Percentiles rank a stretch among this genome's conserved stretches.
phyloP scores from a whole-genome alignment of 305 asterid genomes.

The Plantago rigida region DNA sequence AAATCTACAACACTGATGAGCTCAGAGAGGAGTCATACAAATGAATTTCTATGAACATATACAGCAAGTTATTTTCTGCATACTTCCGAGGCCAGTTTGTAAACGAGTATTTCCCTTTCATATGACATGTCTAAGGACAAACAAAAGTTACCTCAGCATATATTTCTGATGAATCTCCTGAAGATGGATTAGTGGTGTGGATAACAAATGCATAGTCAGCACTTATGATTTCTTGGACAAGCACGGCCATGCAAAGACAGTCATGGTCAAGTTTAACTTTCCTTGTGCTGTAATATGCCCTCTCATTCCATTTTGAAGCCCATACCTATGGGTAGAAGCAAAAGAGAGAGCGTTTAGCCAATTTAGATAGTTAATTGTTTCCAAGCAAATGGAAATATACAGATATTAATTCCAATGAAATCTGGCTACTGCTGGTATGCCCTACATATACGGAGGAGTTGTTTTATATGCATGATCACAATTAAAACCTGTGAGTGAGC shows the following conservation, averaged over 20 bases:
- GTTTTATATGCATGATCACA: neutral
- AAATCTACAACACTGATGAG: neutral
- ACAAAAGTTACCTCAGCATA: conserved; percentile 68
- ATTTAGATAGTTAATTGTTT: conserved; percentile 7
- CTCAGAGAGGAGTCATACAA: neutral
- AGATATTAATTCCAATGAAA: neutral
- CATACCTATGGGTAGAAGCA: conserved; percentile 56
- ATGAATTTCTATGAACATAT: neutral
- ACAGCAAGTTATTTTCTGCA: neutral
- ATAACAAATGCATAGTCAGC: conserved; percentile 99
- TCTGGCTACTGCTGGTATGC: neutral
- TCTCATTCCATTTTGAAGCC: conserved; percentile 99
- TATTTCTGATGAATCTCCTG: conserved; percentile 86
- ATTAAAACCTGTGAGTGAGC: neutral
- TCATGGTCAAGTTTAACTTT: conserved; percentile 91
- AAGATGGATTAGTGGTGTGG: conserved; percentile 95
- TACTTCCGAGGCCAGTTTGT: neutral
- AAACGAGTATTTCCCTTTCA: conserved; percentile 6
- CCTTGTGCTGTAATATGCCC: conserved; percentile 97
- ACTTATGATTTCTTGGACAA: conserved; percentile 89
- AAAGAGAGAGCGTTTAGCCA: conserved; percentile 15
- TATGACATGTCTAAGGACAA: conserved; percentile 9
- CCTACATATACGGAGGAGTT: neutral
- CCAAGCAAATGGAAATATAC: conserved; percentile 4
- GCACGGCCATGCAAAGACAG: conserved; percentile 97